Evolutionary conservation across 225 moss, liverwort and hornwort species (phyloP).

Genomic region (Sphagnum contortum): DNA sequence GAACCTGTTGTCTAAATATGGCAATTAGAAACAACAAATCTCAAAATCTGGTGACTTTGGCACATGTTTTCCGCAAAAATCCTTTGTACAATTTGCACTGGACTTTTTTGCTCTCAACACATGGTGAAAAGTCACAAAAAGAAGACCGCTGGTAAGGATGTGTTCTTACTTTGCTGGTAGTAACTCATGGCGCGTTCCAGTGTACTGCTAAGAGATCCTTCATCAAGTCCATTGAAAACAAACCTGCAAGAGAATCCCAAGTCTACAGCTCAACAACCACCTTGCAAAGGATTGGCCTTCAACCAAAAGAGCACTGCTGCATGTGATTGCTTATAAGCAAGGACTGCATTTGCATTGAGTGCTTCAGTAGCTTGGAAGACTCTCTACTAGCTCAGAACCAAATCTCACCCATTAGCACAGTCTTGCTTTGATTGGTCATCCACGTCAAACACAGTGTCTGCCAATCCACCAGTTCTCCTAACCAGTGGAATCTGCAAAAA

Average conservation of each 20-base stretch:
- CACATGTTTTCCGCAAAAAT: no score
- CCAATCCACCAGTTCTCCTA: constrained; percentile 39
- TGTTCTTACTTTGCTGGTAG: constrained; percentile 24
- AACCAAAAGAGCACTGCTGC: background rate
- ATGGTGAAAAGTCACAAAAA: no score
- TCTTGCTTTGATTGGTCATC: constrained; percentile 15
- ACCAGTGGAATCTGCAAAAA: constrained; percentile 35
- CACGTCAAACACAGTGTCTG: constrained; percentile 41
- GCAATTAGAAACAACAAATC: no score
- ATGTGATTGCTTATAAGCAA: no score
- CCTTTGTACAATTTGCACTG: no score
- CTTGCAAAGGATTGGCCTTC: background rate
- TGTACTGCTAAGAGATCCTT: constrained; percentile 22
- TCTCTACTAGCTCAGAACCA: no score
- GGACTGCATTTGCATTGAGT: no score
- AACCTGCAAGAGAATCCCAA: constrained; percentile 15
- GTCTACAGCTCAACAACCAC: background rate
- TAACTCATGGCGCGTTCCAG: constrained; percentile 28
- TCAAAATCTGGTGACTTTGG: no score
- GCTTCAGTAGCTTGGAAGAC: no score
- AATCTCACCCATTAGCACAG: constrained; percentile 23
- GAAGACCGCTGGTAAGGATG: no score
- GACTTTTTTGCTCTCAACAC: no score
- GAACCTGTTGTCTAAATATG: no score
- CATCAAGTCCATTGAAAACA: constrained; percentile 30